A percentile compares a stretch with the other conserved stretches of the same genome.
These are phyloP conservation scores for Aspergillus caelatus DNA, from an alignment of 2,329 filamentous ascomycete species.

Conservation along the genomic window DNA sequence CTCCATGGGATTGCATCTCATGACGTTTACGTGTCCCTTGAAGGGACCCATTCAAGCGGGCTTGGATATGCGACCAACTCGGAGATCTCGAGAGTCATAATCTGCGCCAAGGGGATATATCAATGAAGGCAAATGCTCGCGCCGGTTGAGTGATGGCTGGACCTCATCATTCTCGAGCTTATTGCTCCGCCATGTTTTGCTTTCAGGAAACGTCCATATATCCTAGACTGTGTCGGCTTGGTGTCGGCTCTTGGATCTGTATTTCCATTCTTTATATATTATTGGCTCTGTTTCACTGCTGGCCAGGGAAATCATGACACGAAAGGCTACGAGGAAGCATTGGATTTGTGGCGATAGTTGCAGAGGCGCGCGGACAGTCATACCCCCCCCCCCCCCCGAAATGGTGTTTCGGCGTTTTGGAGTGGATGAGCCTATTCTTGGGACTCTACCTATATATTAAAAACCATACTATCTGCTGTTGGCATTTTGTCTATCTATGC, in stretches of 20 bases:
- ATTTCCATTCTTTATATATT: background rate
- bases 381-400: background rate
- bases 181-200: background rate
- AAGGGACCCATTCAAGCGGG: slow-evolving; percentile 25
- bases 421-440: background rate
- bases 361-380: slow-evolving; percentile 9
- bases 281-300: slow-evolving; percentile 7
- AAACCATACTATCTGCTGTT: background rate
- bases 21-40: slow-evolving; percentile 20
- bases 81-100: slow-evolving; percentile 9
- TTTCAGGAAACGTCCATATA: background rate
- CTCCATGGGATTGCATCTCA: slow-evolving; percentile 20
- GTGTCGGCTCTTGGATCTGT: background rate
- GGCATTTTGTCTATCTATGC: background rate
- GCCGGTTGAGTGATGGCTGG: background rate
- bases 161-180: background rate
- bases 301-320: background rate
- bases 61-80: slow-evolving; percentile 20
- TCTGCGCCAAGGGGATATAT: slow-evolving; percentile 1
- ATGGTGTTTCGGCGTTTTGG: background rate
- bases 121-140: background rate
- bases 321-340: slow-evolving; percentile 2
- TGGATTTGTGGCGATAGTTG: slow-evolving; percentile 7
- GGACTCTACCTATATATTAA: background rate
- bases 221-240: slow-evolving; percentile 5